These are phyloP conservation scores for Tinospora cordifolia DNA, from an alignment of 164 flowering plant species.

Conservation along the genomic window DNA sequence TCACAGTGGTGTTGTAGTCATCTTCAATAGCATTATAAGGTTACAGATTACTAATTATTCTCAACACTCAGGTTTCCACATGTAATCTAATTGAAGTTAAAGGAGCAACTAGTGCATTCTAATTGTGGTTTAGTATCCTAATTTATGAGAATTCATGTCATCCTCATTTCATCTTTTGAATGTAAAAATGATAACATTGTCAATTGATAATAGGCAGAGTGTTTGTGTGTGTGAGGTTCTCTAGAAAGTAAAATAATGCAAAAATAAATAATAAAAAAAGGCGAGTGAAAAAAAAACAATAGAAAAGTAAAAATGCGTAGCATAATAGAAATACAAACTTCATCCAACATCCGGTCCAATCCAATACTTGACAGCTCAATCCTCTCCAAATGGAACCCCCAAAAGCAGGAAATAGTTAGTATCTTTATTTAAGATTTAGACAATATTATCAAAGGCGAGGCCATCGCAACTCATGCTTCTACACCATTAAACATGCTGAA, in stretches of 20 bases:
- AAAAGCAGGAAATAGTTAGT: background rate
- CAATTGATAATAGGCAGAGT: background rate
- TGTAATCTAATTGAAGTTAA: too few species aligned
- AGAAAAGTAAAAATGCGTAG: background rate
- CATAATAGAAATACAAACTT: background rate
- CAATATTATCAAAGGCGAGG: background rate
- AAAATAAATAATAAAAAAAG: too few species aligned
- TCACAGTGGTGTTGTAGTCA: too few species aligned
- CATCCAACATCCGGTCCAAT: conserved; percentile 1
- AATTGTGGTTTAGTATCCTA: too few species aligned
- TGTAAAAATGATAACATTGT: too few species aligned
- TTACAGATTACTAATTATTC: too few species aligned
- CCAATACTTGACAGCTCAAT: conserved; percentile 1
- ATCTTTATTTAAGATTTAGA: background rate
- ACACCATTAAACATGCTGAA: background rate
- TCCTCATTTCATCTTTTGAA: too few species aligned
- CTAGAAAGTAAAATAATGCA: too few species aligned
- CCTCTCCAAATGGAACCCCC: background rate
- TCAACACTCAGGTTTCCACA: too few species aligned
- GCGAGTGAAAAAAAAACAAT: background rate
- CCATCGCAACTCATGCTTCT: background rate
- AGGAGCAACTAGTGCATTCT: too few species aligned
- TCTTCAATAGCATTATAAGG: too few species aligned
- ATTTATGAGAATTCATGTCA: too few species aligned
- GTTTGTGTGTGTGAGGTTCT: background rate